Conservation (phyloP, 116 monocot genomes). For the Zostera marina region DNA sequence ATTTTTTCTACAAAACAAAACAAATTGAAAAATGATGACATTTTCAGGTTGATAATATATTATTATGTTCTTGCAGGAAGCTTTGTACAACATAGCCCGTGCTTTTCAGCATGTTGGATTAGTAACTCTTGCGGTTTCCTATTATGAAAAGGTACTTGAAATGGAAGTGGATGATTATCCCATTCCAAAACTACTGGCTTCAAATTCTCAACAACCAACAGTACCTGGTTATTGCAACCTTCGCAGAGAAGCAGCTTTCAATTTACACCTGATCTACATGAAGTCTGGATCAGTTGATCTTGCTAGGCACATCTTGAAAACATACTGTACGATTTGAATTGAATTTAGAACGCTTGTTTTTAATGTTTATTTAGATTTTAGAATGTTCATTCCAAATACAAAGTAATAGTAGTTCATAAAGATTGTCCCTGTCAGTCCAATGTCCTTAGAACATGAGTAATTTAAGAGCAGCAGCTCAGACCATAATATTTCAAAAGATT, state of each 20-base stretch:
- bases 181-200: slow-evolving; percentile 44
- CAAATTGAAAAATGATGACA: neutral
- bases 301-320: slow-evolving; percentile 63
- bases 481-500: too few species aligned
- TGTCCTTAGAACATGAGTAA: too few species aligned
- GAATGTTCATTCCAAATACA: too few species aligned
- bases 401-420: too few species aligned
- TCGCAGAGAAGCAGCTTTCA: slow-evolving; percentile 76
- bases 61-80: slow-evolving; percentile 41
- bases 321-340: slow-evolving; percentile 6
- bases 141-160: slow-evolving; percentile 77
- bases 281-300: slow-evolving; percentile 87
- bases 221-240: slow-evolving; percentile 61
- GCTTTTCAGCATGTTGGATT: slow-evolving; percentile 91
- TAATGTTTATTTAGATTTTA: too few species aligned
- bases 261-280: slow-evolving; percentile 87
- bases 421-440: too few species aligned
- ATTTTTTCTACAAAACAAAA: neutral
- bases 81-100: slow-evolving; percentile 72
- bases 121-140: slow-evolving; percentile 56
- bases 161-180: slow-evolving; percentile 51
- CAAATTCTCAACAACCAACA: slow-evolving; percentile 8
- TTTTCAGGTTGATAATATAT: neutral
- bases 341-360: too few species aligned
- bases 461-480: too few species aligned